A percentile compares a stretch with the other conserved stretches of the same genome.
phyloP scores from a whole-genome alignment of 345 rosid genomes.

The Gossypium australe region DNA sequence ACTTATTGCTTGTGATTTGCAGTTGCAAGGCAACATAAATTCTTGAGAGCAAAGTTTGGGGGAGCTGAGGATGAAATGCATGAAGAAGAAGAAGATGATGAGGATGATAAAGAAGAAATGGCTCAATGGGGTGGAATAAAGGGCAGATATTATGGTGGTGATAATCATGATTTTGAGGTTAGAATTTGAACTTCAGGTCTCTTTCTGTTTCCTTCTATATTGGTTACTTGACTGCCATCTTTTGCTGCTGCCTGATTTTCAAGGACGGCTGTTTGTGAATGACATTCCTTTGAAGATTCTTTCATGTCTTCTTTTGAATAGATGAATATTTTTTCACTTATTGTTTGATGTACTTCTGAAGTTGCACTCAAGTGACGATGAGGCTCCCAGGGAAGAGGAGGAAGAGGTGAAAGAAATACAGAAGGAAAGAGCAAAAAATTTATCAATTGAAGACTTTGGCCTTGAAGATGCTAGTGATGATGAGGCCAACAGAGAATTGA shows the following conservation, averaged over 20 bases:
- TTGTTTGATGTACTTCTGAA: slow-evolving; percentile 18
- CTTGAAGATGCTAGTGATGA: slow-evolving; percentile 49
- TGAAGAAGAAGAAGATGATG: slow-evolving; percentile 46
- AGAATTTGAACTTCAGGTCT: slow-evolving; percentile 39
- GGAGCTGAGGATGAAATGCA: slow-evolving; percentile 66
- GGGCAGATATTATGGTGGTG: slow-evolving; percentile 40
- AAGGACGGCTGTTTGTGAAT: not conserved
- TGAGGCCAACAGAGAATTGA: slow-evolving; percentile 21
- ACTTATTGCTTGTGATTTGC: slow-evolving; percentile 13
- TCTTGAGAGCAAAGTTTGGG: slow-evolving; percentile 52
- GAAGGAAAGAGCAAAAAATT: slow-evolving; percentile 36
- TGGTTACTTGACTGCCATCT: not conserved
- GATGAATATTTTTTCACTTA: not conserved
- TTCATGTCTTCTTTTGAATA: not conserved
- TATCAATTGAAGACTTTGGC: slow-evolving; percentile 74
- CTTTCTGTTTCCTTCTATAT: not conserved
- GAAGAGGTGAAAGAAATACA: slow-evolving; percentile 48
- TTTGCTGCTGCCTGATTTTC: not conserved
- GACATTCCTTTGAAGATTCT: not conserved
- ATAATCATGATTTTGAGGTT: slow-evolving; percentile 52
- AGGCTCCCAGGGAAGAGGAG: slow-evolving; percentile 64
- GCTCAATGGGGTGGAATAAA: slow-evolving; percentile 49
- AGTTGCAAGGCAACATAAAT: slow-evolving; percentile 69
- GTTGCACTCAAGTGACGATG: slow-evolving; percentile 78
- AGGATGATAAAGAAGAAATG: slow-evolving; percentile 38